Base-by-base conservation (phyloP, 129 eudicot genomes). In the Chrysanthemum makinoi region DNA sequence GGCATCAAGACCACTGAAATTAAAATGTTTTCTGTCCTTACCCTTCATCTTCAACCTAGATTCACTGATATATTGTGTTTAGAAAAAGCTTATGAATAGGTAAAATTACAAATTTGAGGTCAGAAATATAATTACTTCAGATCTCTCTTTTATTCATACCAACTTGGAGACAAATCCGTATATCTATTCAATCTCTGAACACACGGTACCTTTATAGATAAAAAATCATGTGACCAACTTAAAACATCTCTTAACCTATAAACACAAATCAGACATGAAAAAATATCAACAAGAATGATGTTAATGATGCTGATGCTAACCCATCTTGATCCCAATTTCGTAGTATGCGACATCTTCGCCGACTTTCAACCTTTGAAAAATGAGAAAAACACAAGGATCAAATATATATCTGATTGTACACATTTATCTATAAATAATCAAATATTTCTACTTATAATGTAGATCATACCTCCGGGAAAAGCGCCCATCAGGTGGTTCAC, bases 401-500 rank as follows among this genome's bases (percentile, higher is more conserved):
- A 74, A 13, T 1, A 55, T n/a, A 66, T 65, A 46, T 66, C 24
- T n/a, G 4, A 55, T 66, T 18, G 26, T 15, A 61, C 11, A 24
- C 6, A 55, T 39, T 39, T 39, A 39, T 39, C 8, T 39, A 39
- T 39, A 39, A 39, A 6, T 39, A 39, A 39, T 39, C 10, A 39
- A 39, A 39, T 39, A 39, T 39, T 39, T 39, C 10, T 39, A 39
- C 9, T 39, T 39, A 0, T 0, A 39, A 39, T 39, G 10, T 39
- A 2, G 46, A 74, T 54, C 35, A 81, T 69, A 87, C 99, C 99
- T 90, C 96, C 33, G 78, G 78, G 82, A 90, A 83, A 90, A 90
- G 5, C 97, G 96, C 20, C 99, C 99, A 81, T 94, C 99, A 79
- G 87, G 96, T 79, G 99, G 99, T 79, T 94, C 99, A 77, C 99